A percentile compares a stretch with the other conserved stretches of the same genome.
These are phyloP conservation scores for Tetrapisispora iriomotensis DNA, from an alignment of 805 yeast genomes.

Conservation along the genomic window DNA sequence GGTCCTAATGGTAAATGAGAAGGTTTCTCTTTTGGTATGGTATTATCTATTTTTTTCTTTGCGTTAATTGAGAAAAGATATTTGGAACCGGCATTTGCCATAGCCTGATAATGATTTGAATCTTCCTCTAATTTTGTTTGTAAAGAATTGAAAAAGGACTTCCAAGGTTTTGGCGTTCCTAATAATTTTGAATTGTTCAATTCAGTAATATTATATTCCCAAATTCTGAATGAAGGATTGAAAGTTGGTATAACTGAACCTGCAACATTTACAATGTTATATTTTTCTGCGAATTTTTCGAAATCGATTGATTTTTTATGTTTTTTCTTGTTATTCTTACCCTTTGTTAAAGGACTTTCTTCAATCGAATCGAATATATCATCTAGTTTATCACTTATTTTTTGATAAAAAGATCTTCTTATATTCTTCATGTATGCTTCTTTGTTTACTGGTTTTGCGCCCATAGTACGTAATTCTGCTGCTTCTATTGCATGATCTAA, in stretches of 20 bases:
- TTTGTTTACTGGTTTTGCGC: slow-evolving; percentile 62
- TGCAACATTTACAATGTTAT: slow-evolving; percentile 57
- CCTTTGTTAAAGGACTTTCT: no score
- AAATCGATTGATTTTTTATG: slow-evolving; percentile 5
- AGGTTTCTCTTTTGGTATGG: slow-evolving; percentile 57
- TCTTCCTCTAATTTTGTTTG: slow-evolving; percentile 28
- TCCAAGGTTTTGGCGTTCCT: slow-evolving; percentile 44
- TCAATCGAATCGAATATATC: background rate
- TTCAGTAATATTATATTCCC: slow-evolving; percentile 74
- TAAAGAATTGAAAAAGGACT: slow-evolving; percentile 41
- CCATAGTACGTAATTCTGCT: slow-evolving; percentile 34
- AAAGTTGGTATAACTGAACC: slow-evolving; percentile 78
- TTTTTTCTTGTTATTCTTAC: slow-evolving; percentile 11
- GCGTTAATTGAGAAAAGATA: slow-evolving; percentile 11
- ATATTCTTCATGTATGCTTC: slow-evolving; percentile 51
- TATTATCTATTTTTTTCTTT: slow-evolving; percentile 38
- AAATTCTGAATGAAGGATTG: slow-evolving; percentile 71
- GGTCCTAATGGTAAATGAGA: slow-evolving; percentile 52
- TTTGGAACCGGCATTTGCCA: background rate
- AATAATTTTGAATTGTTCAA: no score
- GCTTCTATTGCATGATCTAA: slow-evolving; percentile 29
- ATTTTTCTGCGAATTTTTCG: slow-evolving; percentile 39
- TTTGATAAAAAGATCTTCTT: slow-evolving; percentile 44
- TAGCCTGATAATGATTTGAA: slow-evolving; percentile 16
- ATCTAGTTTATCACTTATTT: slow-evolving; percentile 30